A percentile compares a stretch with the other conserved stretches of the same genome.
phyloP scores from a whole-genome alignment of 202 grass and related monocot species.

The Setaria italica region DNA sequence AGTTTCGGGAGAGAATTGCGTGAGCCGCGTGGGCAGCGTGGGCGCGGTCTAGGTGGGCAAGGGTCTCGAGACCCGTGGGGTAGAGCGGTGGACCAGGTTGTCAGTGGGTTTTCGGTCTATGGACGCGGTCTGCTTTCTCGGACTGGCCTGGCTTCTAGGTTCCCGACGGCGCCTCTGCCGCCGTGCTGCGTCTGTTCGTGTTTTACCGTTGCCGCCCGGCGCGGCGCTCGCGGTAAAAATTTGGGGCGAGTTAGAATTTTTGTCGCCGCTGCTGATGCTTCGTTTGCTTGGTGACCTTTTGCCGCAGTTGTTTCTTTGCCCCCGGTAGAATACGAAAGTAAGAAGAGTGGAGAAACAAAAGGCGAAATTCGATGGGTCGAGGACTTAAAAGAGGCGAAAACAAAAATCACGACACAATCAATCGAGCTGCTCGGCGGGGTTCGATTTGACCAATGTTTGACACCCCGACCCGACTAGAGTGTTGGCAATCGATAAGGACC shows the following conservation, averaged over 20 bases:
- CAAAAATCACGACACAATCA: too few relatives aligned
- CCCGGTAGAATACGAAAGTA: too few relatives aligned
- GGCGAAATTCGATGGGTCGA: too few relatives aligned
- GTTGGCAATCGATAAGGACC: too few relatives aligned
- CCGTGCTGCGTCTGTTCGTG: neutral
- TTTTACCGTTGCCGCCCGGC: neutral
- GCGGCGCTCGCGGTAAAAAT: neutral
- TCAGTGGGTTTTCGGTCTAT: neutral
- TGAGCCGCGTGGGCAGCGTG: neutral
- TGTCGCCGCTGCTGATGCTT: neutral
- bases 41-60: neutral
- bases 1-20: neutral
- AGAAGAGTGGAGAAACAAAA: too few relatives aligned
- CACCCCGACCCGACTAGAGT: too few relatives aligned
- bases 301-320: neutral
- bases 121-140: neutral
- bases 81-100: neutral
- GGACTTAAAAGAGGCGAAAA: too few relatives aligned
- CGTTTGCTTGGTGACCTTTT: neutral
- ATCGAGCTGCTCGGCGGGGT: too few relatives aligned
- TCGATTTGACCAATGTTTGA: too few relatives aligned
- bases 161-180: neutral
- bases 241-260: neutral
- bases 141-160: neutral
- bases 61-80: accelerated